phyloP scores from a whole-genome alignment of 176 grass and related monocot genomes.

The Melocanna baccifera region DNA sequence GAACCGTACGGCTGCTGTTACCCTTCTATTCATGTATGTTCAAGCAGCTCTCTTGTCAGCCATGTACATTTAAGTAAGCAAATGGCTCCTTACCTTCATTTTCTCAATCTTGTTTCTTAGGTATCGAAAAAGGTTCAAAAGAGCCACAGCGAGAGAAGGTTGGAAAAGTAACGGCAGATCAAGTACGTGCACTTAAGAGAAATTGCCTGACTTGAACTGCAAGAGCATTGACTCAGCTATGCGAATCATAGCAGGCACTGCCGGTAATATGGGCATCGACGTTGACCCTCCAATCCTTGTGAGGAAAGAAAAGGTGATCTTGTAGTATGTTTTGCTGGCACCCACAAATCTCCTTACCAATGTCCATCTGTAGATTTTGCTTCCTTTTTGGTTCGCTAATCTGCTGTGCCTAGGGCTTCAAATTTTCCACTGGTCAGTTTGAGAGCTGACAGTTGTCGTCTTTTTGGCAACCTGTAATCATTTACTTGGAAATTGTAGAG shows the following conservation, averaged over 20 bases:
- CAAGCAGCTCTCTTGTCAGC: not conserved
- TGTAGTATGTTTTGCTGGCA: slow-evolving; percentile 37
- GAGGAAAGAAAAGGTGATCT: slow-evolving; percentile 64
- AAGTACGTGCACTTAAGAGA: slow-evolving; percentile 70
- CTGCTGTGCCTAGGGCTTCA: not conserved
- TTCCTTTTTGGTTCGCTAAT: slow-evolving; percentile 27
- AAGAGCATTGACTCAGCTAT: slow-evolving; percentile 86
- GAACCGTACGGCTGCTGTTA: not conserved
- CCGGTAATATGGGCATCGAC: slow-evolving; percentile 93
- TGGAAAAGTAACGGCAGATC: slow-evolving; percentile 73
- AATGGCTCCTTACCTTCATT: slow-evolving; percentile 14
- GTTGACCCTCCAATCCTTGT: slow-evolving; percentile 70
- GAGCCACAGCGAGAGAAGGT: slow-evolving; percentile 68
- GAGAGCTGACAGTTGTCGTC: not conserved
- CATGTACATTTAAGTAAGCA: not conserved
- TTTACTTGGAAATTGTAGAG: not conserved
- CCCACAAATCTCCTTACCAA: not conserved
- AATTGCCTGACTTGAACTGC: slow-evolving; percentile 89
- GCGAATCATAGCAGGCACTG: slow-evolving; percentile 88
- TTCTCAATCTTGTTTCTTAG: slow-evolving; percentile 43
- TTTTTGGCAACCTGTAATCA: not conserved
- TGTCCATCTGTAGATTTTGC: slow-evolving; percentile 41
- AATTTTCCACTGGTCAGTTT: not conserved
- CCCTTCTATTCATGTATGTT: not conserved
- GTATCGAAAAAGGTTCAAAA: slow-evolving; percentile 77